These are phyloP conservation scores for Mycena latifolia DNA, from an alignment of 768 basidiomycete species.

Conservation along the genomic window DNA sequence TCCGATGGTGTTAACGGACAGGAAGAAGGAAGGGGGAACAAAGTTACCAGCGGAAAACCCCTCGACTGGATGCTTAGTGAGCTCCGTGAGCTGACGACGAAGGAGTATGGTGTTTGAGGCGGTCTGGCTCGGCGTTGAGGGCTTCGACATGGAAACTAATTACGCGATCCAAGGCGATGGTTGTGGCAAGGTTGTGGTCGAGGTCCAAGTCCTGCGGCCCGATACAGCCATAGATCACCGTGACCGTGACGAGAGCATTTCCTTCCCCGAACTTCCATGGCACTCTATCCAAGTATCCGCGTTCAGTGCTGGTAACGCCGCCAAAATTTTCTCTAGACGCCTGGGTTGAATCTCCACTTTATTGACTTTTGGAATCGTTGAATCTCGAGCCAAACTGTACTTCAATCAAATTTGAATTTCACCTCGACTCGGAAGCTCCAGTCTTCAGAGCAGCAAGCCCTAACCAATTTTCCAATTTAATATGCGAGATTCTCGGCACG, in stretches of 20 bases:
- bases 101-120: constrained; percentile 73
- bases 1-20: constrained; percentile 44
- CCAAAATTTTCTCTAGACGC: no score
- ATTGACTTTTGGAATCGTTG: no score
- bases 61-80: constrained; percentile 94
- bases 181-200: constrained; percentile 25
- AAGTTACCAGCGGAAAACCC: constrained; percentile 93
- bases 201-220: constrained; percentile 19
- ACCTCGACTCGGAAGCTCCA: no score
- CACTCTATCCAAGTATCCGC: no score
- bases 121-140: constrained; percentile 51
- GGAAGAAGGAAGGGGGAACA: constrained; percentile 39
- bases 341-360: no score
- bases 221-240: neutral
- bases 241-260: neutral
- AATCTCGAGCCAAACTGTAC: no score
- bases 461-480: no score
- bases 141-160: constrained; percentile 56
- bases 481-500: no score
- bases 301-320: no score
- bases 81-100: constrained; percentile 83
- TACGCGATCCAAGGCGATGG: constrained; percentile 3
- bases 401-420: no score
- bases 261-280: constrained; percentile 1
- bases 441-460: no score